Base-by-base conservation (phyloP, 2,329 filamentous ascomycete species). In the Colletotrichum navitas region DNA sequence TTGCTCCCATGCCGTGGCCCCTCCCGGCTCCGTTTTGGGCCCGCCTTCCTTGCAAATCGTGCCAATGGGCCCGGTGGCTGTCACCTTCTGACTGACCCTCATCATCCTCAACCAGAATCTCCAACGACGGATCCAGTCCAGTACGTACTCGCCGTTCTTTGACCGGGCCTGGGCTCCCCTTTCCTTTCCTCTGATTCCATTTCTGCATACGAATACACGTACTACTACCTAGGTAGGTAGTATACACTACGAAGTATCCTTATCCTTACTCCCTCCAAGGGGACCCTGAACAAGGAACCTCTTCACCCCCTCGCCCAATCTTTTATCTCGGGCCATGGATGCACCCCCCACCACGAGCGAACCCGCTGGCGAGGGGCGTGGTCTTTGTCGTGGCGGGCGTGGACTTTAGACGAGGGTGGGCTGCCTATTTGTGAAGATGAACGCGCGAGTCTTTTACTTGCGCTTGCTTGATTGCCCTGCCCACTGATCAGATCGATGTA, bases 271-370 rank as follows among this genome's bases (percentile, higher is more conserved):
- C 59, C 54, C 52, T 68, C 49, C 64, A 56, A 56, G 65, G 68
- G 59, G 68, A 64, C 65, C 68, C 68, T 69, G 68, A 71, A 71
- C 68, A 71, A 71, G 68, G 68, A 68, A 63, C 59, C 36, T 39
- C 52, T 49, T 51, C 54, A 49, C 36, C 59, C 26, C 32, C 59
- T 51, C 45, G 34, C n/a, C 41, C 45, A 41, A 41, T 62, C 32
- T 51, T 62, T 58, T 55, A 51, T 64, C 59, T 66, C 65, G 68
- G 49, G 56, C 36, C 41, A 47, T 49, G 34, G 54, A 51, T 59
- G 68, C 68, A 14, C 39, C 8, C 43, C 61, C 61, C 61, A 63
- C 49, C 36, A 63, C 21, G 49, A 52, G 61, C 36, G 61, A 63
- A 41, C 47, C 60, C 60, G 47, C 60, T 21, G 43, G 18, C 60